Evolutionary conservation across 805 yeast genomes (phyloP), one percentile per base, ranked within the genome.

Genomic region (Schizosaccharomyces japonicus): DNA sequence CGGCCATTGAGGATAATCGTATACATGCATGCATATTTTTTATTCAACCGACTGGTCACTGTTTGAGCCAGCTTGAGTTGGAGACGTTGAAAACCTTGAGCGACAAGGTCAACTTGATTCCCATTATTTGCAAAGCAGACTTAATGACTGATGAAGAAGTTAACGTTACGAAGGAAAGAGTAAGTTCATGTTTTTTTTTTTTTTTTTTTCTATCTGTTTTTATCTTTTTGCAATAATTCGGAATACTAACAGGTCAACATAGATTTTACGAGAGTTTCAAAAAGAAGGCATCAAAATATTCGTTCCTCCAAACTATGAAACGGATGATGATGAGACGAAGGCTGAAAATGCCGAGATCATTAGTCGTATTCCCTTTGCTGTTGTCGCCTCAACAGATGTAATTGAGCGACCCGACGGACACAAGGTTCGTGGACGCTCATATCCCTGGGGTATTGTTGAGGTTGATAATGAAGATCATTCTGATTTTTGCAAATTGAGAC

Each of bases 381-480:
- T 90, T 53, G 80, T 90, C 48, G 98, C 95, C 21, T 82, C 95
- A 21, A 80, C 90, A 21, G 75, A 74, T 52, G 76, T 80, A 31
- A 76, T 76, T 55, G 65, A 69, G 39, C 69, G 72, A 44, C 60
- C 70, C 39, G 90, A 80, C 58, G 95, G 95, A 39, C 72, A 81
- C 60, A 54, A 60, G 40, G 92, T 85, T 42, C 76, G 95, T 63
- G 96, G 95, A 55, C 80, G 99, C 65, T 67, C 72, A 52, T 90
- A 87, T 62, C 96, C 96, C 52, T 90, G 99, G 99, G 98, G 98
- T 54, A 70, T 80, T 21, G 90, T 85, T 63, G 99, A 90, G 66
- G 72, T 74, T 56, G 90, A 90, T 67, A 76, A 98, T 66, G 71
- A 84, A 32, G 78, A 75, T 48, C 75, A 78, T 62, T 58, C 78